Evolutionary conservation across 345 rosid genomes (phyloP).

Genomic region (Garcia nutans): DNA sequence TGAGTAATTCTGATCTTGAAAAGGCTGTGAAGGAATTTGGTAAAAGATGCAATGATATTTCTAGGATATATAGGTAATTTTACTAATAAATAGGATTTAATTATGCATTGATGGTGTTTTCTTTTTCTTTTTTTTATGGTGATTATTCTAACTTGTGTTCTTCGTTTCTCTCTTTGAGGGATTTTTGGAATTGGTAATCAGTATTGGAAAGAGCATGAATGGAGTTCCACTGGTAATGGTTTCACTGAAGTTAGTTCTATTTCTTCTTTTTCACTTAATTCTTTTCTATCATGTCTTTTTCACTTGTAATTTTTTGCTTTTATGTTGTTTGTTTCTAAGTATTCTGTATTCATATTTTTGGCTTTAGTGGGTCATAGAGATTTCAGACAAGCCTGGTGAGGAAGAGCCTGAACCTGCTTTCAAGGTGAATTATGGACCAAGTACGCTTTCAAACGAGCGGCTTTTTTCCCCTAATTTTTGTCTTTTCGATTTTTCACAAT

Average conservation of each 20-base stretch:
- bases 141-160: slow-evolving; percentile 54
- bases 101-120: not conserved
- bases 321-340: not conserved
- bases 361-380: slow-evolving; percentile 89
- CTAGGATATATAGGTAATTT: slow-evolving; percentile 79
- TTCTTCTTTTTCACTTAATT: not conserved
- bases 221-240: slow-evolving; percentile 85
- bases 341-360: not conserved
- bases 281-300: not conserved
- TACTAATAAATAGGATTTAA: not conserved
- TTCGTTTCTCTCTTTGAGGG: slow-evolving; percentile 84
- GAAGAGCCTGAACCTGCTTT: slow-evolving; percentile 94
- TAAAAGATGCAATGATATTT: slow-evolving; percentile 68
- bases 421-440: slow-evolving; percentile 52
- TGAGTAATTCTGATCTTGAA: slow-evolving; percentile 75
- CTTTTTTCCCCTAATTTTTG: not conserved
- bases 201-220: slow-evolving; percentile 87
- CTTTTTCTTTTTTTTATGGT: not conserved
- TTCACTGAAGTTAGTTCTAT: slow-evolving; percentile 13
- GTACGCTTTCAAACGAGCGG: not conserved
- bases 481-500: not conserved
- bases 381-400: slow-evolving; percentile 82
- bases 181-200: slow-evolving; percentile 52
- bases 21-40: slow-evolving; percentile 72
- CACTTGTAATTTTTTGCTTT: not conserved